Base-by-base conservation (phyloP, 2,329 filamentous ascomycete genomes). In the Aureobasidium sp. region DNA sequence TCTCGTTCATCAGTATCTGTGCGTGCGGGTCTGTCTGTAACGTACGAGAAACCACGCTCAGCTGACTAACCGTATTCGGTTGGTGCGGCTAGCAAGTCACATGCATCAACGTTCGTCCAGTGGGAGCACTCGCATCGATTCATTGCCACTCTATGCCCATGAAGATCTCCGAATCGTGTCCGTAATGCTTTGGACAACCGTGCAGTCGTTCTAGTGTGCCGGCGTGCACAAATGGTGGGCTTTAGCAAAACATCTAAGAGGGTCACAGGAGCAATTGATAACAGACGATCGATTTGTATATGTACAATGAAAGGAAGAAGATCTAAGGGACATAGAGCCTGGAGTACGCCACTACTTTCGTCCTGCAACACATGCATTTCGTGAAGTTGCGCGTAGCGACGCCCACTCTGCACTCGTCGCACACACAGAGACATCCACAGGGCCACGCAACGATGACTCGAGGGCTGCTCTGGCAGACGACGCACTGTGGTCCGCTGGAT, bases 311-410 rank as follows among this genome's bases (percentile, higher is more conserved):
- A 29, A 8, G 13, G 15, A 10, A 37, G 15, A 9, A 32, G 3
- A 57, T 44, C 53, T 57, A 60, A 24, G 94, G 94, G 44, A 97
- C 92, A 79, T 89, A 99, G 64, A 99, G 85, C 68, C 91, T 85
- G 67, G 90, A 92, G 74, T 96, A 97, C 61, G 92, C 94, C 61
- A 86, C 84, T 34, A 97, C 91, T 69, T 94, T 89, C 62, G 90
- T 85, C 56, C 94, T 84, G 74, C 94, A 97, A 70, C 93, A 97
- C 43, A 97, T 92, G 72, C 94, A 99, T 71, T 90, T 95, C 66
- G 92, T 90, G 73, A 96, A 97, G 73, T 97, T 97, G 73, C 97
- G 95, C 86, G 96, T 92, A 3, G 94, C 94, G 65, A 97, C 81
- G 47, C 90, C 93, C 39, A 97, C 89, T 36, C 94, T 83, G 72